Evolutionary conservation across 2,329 filamentous ascomycete species (phyloP), one percentile per base, ranked within the genome.

Genomic region (Fusarium fujikuroi): DNA sequence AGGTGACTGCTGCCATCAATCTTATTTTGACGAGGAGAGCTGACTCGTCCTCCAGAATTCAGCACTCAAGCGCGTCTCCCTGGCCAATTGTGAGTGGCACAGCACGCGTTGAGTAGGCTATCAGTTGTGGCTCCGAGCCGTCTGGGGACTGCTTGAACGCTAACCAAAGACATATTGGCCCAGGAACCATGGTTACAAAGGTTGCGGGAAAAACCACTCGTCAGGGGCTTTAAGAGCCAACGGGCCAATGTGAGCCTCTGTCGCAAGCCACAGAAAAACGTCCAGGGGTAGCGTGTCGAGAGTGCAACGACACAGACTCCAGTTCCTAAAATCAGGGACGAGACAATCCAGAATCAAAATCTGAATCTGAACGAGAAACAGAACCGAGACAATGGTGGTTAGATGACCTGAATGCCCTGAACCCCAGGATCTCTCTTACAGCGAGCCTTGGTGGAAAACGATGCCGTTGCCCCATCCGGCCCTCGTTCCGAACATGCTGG

Each of bases 81-180:
- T 49, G 49, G 52, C 70, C 63, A 75, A 69, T 72, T 42, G 21
- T 32, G 34, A 64, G 23, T n/a, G 37, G 49, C 42, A 54, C 39
- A 70, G 57, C 46, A 75, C 47, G 39, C 68, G 50, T 70, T 36
- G 39, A 56, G 34, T 49, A 40, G 34, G 36, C 65, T 62, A 39
- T 74, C 73, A 76, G 75, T 73, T 77, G 75, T 77, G 75, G 75
- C 75, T 71, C 68, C 42, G 65, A 64, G 44, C 66, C 50, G 60
- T 61, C 61, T 53, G 49, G 43, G 64, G 57, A 40, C 60, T 32
- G 59, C 47, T 23, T 44, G 42, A 42, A 66, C 66, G 73, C 75
- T 75, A 77, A 65, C 66, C 52, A 18, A 54, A 66, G 65, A 58
- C 63, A 64, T 54, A 77, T 76, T 77, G 75, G 74, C 67, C 75